Evolutionary conservation across 257 asterid genomes (phyloP), one percentile per base, ranked within the genome.

Genomic region (Phtheirospermum japonicum): DNA sequence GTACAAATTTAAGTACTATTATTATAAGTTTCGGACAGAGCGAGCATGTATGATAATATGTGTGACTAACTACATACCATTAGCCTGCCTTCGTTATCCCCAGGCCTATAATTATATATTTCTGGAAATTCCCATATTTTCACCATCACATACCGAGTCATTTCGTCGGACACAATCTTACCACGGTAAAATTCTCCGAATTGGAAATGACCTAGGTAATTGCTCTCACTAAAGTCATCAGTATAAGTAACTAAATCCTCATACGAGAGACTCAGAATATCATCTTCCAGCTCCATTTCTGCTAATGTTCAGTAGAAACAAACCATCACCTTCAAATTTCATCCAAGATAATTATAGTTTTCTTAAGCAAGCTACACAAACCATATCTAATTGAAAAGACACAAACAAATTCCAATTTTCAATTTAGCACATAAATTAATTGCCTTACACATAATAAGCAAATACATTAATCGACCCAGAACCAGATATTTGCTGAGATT

Each of bases 51-150:
- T 12, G n/a, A 43, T 43, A 6, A 31, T 12, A 8, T 10, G 28
- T 39, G 4, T 3, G n/a, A n/a, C n/a, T n/a, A n/a, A 37, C 32
- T 33, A 10, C 8, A 16, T 59, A 59, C 64, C 64, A 37, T 37
- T 37, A 59, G 34, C 20, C 64, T 37, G 9, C 3, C 3, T 59
- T 37, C 36, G 34, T 59, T 59, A 37, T 59, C 36, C 32, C 64
- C 64, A 19, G 33, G 36, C 6, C 4, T 1, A 19, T 20, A 59
- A 11, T 0, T 9, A 39, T 59, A 59, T 5, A 37, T 1, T 59
- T 59, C 2, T 9, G 51, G 12, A 37, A 17, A 32, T 39, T 59
- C 51, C 64, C 64, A 59, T 37, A 59, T 59, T 34, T 58, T 58
- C 48, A 57, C 48, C 31, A 57, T 6, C 61, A 56, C 61, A 56